phyloP scores from a whole-genome alignment of 2,329 filamentous ascomycete genomes.

The Diaporthe amygdali region DNA sequence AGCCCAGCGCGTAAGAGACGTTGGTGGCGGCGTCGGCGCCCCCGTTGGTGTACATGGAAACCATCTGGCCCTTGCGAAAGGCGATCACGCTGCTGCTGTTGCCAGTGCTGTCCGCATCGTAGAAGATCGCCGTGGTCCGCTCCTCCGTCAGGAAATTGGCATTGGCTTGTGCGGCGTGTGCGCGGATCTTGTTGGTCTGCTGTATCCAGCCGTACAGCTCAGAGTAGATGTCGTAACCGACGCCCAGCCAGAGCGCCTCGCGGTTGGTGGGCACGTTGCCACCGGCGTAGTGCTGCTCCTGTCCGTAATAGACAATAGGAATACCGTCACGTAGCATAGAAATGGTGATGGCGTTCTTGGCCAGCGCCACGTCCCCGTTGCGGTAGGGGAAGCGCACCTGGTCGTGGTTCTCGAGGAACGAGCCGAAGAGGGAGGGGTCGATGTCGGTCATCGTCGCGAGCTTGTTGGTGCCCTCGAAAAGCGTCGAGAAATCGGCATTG shows the following conservation, averaged over 20 bases:
- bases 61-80: constrained; percentile 50
- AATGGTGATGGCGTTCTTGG: constrained; percentile 58
- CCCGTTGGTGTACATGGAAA: constrained; percentile 46
- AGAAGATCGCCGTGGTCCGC: constrained; percentile 42
- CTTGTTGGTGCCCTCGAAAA: constrained; percentile 32
- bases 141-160: constrained; percentile 42
- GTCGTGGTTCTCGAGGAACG: constrained; percentile 57
- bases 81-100: constrained; percentile 41
- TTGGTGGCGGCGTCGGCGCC: constrained; percentile 36
- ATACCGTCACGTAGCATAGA: constrained; percentile 60
- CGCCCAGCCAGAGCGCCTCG: constrained; percentile 52
- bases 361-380: constrained; percentile 51
- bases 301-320: constrained; percentile 63
- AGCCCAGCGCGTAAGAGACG: constrained; percentile 35
- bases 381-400: constrained; percentile 48
- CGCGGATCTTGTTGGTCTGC: constrained; percentile 55
- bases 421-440: constrained; percentile 40
- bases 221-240: constrained; percentile 44
- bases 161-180: constrained; percentile 44
- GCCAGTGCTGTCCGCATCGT: constrained; percentile 30
- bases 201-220: constrained; percentile 51
- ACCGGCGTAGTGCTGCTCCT: constrained; percentile 55
- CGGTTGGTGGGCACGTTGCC: constrained; percentile 48
- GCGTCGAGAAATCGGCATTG: constrained; percentile 33
- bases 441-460: constrained; percentile 40